These are phyloP conservation scores for Colletotrichum sp. DNA, from an alignment of 2,329 filamentous ascomycete species.

Conservation along the genomic window DNA sequence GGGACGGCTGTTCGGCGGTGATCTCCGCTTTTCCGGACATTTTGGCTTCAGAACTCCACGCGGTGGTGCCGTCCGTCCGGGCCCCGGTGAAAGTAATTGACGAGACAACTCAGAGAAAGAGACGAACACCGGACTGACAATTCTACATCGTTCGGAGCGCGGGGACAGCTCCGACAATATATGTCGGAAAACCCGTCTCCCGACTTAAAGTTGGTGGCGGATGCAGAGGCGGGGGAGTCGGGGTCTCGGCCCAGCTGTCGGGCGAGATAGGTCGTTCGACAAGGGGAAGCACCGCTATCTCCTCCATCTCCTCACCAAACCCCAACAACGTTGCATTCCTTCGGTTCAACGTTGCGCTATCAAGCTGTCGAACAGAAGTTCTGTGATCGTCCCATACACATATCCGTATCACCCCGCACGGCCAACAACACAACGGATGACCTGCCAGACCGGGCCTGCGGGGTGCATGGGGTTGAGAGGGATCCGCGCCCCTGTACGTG, in stretches of 20 bases:
- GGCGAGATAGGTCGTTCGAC: neutral
- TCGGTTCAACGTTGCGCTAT: slow-evolving; percentile 8
- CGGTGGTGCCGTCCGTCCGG: neutral
- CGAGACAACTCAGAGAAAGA: neutral
- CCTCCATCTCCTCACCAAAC: neutral
- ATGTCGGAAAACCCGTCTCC: neutral
- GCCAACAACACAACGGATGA: neutral
- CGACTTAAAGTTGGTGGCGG: slow-evolving; percentile 10
- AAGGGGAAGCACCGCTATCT: neutral
- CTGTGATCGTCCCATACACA: neutral
- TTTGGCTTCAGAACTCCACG: neutral
- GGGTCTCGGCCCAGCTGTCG: slow-evolving; percentile 15
- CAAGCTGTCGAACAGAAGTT: neutral
- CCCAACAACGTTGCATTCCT: slow-evolving; percentile 15
- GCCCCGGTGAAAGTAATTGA: neutral
- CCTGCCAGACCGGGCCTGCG: slow-evolving; percentile 10
- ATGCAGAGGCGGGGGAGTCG: slow-evolving; percentile 5
- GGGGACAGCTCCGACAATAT: neutral
- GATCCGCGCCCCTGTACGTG: slow-evolving; percentile 3
- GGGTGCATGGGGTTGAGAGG: slow-evolving; percentile 8
- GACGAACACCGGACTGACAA: no score
- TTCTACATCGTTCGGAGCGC: neutral
- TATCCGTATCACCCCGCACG: slow-evolving; percentile 9
- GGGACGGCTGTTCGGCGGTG: neutral
- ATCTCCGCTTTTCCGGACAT: slow-evolving; percentile 19